phyloP scores from a whole-genome alignment of 805 yeast species.

The Tetrapisispora pingtungensis region DNA sequence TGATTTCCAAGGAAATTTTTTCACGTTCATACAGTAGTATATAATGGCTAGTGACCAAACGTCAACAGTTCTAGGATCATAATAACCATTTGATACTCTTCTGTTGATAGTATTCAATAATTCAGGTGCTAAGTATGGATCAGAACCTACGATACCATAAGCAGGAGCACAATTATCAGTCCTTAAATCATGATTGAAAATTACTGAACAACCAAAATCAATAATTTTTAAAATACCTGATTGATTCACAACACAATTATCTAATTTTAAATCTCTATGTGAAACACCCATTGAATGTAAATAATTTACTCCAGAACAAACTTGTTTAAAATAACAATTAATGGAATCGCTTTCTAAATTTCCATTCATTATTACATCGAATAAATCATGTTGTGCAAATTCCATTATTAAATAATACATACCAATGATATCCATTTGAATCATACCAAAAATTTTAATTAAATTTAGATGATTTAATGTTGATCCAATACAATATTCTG shows the following conservation, averaged over 20 bases:
- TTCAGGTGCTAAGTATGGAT: slow-evolving; percentile 93
- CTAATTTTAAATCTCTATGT: slow-evolving; percentile 86
- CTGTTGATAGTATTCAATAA: slow-evolving; percentile 36
- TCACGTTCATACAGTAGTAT: slow-evolving; percentile 78
- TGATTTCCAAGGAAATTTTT: slow-evolving; percentile 91
- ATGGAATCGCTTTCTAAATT: slow-evolving; percentile 61
- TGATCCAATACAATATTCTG: slow-evolving; percentile 77
- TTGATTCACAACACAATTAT: slow-evolving; percentile 76
- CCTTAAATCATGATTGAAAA: slow-evolving; percentile 48
- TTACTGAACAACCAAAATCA: slow-evolving; percentile 89
- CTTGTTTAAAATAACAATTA: slow-evolving; percentile 74
- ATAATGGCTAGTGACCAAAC: slow-evolving; percentile 92
- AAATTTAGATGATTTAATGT: slow-evolving; percentile 69
- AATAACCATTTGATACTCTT: slow-evolving; percentile 20
- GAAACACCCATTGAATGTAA: slow-evolving; percentile 78
- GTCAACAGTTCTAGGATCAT: slow-evolving; percentile 84
- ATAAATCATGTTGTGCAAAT: slow-evolving; percentile 84
- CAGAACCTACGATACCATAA: slow-evolving; percentile 86
- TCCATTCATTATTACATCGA: slow-evolving; percentile 87
- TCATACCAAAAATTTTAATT: slow-evolving; percentile 69
- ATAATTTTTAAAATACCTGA: slow-evolving; percentile 75
- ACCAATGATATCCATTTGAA: slow-evolving; percentile 45
- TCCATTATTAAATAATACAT: slow-evolving; percentile 78
- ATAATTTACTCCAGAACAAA: slow-evolving; percentile 62
- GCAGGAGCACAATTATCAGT: slow-evolving; percentile 52